A percentile compares a stretch with the other conserved stretches of the same genome.
phyloP scores from a whole-genome alignment of 192 early-diverging fungal genomes.

The Coemansia sp. region DNA sequence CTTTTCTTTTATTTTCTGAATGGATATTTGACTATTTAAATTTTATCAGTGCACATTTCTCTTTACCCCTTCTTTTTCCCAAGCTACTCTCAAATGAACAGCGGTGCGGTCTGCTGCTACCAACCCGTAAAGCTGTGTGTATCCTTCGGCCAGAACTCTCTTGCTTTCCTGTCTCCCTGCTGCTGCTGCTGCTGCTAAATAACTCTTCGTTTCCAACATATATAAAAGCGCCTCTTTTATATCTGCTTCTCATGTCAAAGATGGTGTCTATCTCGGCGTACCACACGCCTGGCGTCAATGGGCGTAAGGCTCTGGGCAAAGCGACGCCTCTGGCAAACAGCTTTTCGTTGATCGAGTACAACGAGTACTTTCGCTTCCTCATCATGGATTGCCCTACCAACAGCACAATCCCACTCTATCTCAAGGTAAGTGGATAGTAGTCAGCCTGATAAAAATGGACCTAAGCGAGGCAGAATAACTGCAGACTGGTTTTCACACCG shows the following conservation, averaged over 20 bases:
- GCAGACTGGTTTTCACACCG: too few species aligned
- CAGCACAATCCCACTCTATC: constrained; percentile 70
- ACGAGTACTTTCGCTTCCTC: constrained; percentile 68
- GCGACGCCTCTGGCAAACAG: constrained; percentile 44
- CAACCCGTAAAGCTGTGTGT: constrained; percentile 35
- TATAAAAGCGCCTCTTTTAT: too few species aligned
- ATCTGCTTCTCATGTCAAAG: constrained; percentile 42
- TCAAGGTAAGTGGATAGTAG: constrained; percentile 46
- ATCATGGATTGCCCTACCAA: constrained; percentile 92
- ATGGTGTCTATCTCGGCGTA: constrained; percentile 47
- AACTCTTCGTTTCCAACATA: too few species aligned
- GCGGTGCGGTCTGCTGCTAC: constrained; percentile 42
- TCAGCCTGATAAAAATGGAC: not conserved
- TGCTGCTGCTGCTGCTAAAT: constrained; percentile 17
- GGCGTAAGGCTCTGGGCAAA: constrained; percentile 50
- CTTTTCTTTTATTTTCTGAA: not conserved
- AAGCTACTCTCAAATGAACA: constrained; percentile 42
- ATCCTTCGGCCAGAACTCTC: constrained; percentile 49
- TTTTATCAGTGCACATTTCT: constrained; percentile 1
- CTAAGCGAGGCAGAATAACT: too few species aligned
- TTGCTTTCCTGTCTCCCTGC: constrained; percentile 42
- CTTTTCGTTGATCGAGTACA: constrained; percentile 53
- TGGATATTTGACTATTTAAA: not conserved
- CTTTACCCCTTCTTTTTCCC: constrained; percentile 6
- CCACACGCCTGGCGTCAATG: constrained; percentile 33